Evolutionary conservation across 441 rosid genomes (phyloP).

Genomic region (Adansonia rubrostipa): DNA sequence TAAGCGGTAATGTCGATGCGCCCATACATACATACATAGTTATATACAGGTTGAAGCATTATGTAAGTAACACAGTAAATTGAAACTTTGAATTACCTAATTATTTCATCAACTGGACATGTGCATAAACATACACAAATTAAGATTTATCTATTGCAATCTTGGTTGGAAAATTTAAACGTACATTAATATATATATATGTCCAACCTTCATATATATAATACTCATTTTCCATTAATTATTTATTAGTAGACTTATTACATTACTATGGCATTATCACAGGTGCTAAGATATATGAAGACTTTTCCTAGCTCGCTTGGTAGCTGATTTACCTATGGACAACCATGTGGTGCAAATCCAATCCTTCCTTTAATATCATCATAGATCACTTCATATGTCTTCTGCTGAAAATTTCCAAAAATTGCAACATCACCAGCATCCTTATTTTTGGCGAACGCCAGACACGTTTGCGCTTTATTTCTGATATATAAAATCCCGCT

Average conservation of each 20-base stretch:
- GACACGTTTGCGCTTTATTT: constrained; percentile 52
- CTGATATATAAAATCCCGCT: constrained; percentile 46
- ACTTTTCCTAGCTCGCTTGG: neutral
- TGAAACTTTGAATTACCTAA: neutral
- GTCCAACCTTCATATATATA: neutral
- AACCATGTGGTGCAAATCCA: constrained; percentile 68
- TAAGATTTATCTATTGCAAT: neutral
- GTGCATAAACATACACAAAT: neutral
- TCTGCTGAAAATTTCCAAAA: constrained; percentile 76
- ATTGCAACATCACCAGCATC: constrained; percentile 51
- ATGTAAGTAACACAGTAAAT: neutral
- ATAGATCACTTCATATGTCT: constrained; percentile 66
- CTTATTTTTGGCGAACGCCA: constrained; percentile 72
- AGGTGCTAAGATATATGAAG: neutral
- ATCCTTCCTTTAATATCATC: constrained; percentile 60
- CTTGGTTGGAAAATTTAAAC: too few relatives aligned
- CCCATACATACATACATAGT: too few relatives aligned
- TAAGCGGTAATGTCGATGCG: neutral
- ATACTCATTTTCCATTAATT: neutral
- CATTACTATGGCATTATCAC: neutral
- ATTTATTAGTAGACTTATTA: neutral
- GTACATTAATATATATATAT: neutral
- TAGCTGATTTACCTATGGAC: constrained; percentile 25
- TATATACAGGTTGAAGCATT: neutral
- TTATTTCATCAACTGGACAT: neutral